phyloP scores from a whole-genome alignment of 257 asterid species.

The Haberlea rhodopensis region DNA sequence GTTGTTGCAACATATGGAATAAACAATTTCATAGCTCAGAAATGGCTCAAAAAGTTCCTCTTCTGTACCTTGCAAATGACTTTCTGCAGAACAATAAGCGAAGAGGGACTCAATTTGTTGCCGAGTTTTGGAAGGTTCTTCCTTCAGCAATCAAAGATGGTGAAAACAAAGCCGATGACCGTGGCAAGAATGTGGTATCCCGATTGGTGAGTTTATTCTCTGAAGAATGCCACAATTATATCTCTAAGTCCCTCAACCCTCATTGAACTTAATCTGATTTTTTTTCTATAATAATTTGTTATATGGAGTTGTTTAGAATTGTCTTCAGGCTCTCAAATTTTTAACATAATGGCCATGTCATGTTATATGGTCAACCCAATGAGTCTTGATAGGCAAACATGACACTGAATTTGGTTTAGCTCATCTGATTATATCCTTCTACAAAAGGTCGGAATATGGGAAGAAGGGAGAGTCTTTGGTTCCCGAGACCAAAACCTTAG shows the following conservation, averaged over 20 bases:
- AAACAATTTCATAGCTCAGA: slow-evolving; percentile 72
- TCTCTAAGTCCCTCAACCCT: neutral
- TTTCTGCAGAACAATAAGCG: slow-evolving; percentile 92
- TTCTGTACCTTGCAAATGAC: slow-evolving; percentile 89
- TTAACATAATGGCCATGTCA: slow-evolving; percentile 8
- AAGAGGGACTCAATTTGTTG: slow-evolving; percentile 85
- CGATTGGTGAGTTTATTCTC: slow-evolving; percentile 70
- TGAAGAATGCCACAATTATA: neutral
- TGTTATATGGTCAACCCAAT: neutral
- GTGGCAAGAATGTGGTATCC: slow-evolving; percentile 59
- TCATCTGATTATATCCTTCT: slow-evolving; percentile 17
- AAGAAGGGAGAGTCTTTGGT: slow-evolving; percentile 87
- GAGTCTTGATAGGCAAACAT: slow-evolving; percentile 20
- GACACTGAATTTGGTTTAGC: slow-evolving; percentile 19
- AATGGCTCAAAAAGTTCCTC: slow-evolving; percentile 71
- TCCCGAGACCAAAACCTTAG: slow-evolving; percentile 63
- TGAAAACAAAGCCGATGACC: slow-evolving; percentile 63
- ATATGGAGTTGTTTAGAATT: slow-evolving; percentile 3
- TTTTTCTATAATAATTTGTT: slow-evolving; percentile 1
- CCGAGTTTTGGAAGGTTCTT: slow-evolving; percentile 91
- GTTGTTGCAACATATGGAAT: slow-evolving; percentile 91
- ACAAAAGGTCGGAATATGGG: slow-evolving; percentile 81
- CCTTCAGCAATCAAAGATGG: slow-evolving; percentile 83
- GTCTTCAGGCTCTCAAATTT: neutral
- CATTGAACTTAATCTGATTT: neutral